phyloP scores from a whole-genome alignment of 352 stramenopile species.

The Pythium oligandrum region DNA sequence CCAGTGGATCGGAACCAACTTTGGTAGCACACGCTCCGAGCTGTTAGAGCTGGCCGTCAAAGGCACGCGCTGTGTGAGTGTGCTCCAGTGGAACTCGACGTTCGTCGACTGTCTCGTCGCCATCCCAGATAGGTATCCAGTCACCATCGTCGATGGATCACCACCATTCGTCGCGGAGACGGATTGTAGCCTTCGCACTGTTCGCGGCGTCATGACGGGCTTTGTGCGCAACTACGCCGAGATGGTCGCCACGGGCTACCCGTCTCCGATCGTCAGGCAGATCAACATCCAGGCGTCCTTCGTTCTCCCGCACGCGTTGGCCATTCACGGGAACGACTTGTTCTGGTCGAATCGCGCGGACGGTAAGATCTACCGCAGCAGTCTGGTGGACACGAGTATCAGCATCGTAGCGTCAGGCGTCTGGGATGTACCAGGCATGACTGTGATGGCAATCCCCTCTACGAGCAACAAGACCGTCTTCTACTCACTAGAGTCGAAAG shows the following conservation, averaged over 20 bases:
- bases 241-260: conserved; percentile 38
- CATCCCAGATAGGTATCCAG: conserved; percentile 23
- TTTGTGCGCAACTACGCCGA: conserved; percentile 38
- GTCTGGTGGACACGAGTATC: conserved; percentile 34
- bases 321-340: conserved; percentile 29
- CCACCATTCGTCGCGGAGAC: conserved; percentile 16
- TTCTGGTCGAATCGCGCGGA: conserved; percentile 75
- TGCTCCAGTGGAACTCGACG: conserved; percentile 33
- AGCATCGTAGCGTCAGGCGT: conserved; percentile 30
- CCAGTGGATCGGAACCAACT: conserved; percentile 55
- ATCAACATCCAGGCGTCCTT: conserved; percentile 30
- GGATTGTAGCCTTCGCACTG: conserved; percentile 54
- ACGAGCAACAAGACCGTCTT: conserved; percentile 23
- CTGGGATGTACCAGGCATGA: conserved; percentile 56
- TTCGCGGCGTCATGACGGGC: conserved; percentile 40
- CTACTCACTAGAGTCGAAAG: conserved; percentile 57
- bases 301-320: conserved; percentile 46
- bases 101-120: conserved; percentile 56
- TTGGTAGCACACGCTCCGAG: conserved; percentile 24
- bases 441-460: conserved; percentile 6
- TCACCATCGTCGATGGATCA: neutral
- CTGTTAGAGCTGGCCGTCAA: conserved; percentile 36
- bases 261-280: conserved; percentile 43
- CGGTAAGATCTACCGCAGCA: conserved; percentile 58
- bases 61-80: conserved; percentile 32